Evolutionary conservation across 192 early-diverging fungal species (phyloP), one percentile per base, ranked within the genome.

Genomic region (Spinellus fusiger): DNA sequence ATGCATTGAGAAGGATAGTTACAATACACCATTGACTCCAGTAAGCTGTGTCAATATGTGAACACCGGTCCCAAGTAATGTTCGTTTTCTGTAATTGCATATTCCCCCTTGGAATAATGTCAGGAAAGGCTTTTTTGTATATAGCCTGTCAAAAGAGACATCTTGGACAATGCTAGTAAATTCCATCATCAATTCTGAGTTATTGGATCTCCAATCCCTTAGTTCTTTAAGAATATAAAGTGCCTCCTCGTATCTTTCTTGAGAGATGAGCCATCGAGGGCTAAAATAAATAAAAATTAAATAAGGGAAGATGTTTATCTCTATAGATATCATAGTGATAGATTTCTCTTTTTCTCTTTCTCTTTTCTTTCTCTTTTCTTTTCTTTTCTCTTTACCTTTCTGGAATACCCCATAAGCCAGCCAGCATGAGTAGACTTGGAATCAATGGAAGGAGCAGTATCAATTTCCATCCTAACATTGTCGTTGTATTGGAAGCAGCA

Each of bases 241-340:
- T n/a, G 88, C 89, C 68, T 94, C 86, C 27, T 89, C 87, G 5
- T 70, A 49, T 18, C 81, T 78, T 34, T 78, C 84, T 29, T 84
- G 54, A 62, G 79, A 78, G 35, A 93, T 73, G 27, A 94, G 75
- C 91, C 93, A 94, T 67, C 93, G 91, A 6, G 93, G 90, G 13
- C 90, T 92, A n/a, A 9, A 37, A 37, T 37, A 37, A 5, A 37
- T 37, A 37, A 37, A 5, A 37, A 9, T 37, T 37, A 37, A 13
- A 13, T 37, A 9, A 9, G 7, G 5, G 35, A 9, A 9, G 13
- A 13, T 37, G 35, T 37, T 9, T 37, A 33, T 34, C 5, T 54
- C 5, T 54, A 31, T 6, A 32, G 23, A 54, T 54, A 20, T 28
- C n/a, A 29, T 32, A 32, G 9, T 28, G 13, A 16, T 32, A 31